These are phyloP conservation scores for Phialocephala subalpina DNA, from an alignment of 2,329 filamentous ascomycete genomes.

Conservation along the genomic window DNA sequence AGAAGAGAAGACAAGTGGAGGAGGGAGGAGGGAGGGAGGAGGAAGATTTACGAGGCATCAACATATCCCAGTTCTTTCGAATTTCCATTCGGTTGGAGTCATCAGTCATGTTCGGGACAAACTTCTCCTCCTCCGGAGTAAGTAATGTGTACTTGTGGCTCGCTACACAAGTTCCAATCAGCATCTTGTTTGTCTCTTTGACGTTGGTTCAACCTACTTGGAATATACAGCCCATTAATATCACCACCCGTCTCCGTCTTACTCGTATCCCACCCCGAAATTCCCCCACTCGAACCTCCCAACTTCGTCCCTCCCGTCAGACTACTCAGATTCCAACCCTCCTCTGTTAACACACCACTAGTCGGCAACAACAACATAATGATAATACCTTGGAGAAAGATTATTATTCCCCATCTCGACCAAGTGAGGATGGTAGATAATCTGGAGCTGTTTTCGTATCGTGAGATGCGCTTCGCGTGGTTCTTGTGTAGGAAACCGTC, in stretches of 20 bases:
- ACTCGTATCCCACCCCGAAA: slow-evolving; percentile 22
- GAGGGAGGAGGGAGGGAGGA: too few species aligned
- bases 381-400: slow-evolving; percentile 41
- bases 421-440: slow-evolving; percentile 35
- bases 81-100: slow-evolving; percentile 43
- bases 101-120: slow-evolving; percentile 44
- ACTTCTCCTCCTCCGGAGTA: slow-evolving; percentile 41
- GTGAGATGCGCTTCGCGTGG: slow-evolving; percentile 19
- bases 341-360: slow-evolving; percentile 26
- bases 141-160: slow-evolving; percentile 42
- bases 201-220: slow-evolving; percentile 36
- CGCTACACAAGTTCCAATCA: slow-evolving; percentile 15
- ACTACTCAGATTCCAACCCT: slow-evolving; percentile 22
- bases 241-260: slow-evolving; percentile 45
- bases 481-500: slow-evolving; percentile 32
- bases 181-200: background rate
- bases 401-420: slow-evolving; percentile 40
- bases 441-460: slow-evolving; percentile 21
- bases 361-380: slow-evolving; percentile 38
- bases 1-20: background rate
- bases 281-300: background rate
- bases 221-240: slow-evolving; percentile 44
- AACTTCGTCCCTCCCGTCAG: background rate
- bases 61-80: slow-evolving; percentile 44
- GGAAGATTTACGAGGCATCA: slow-evolving; percentile 42